Base-by-base conservation (phyloP, 306 rosid species). In the Dalbergia cultrata region DNA sequence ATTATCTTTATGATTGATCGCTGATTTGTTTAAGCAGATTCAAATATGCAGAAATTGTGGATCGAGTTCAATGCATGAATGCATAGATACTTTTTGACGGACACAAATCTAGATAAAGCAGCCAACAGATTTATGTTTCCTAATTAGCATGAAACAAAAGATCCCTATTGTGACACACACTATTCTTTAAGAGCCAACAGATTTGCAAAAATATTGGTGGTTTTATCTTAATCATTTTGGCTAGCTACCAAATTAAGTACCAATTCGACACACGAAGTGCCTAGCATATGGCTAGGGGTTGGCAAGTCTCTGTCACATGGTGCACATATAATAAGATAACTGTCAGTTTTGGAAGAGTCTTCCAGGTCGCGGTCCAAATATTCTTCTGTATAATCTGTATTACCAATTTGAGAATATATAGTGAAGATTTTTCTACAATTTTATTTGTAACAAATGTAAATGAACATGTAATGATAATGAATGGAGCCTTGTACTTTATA, bases 121-220 rank as follows among this genome's bases (percentile, higher is more conserved):
- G 81, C 90, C 86, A 83, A 76, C 86, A 77, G 87, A 89, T 73
- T 82, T 65, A 34, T 80, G 87, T 83, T 83, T 66, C 67, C 43
- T 34, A 21, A 76, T 74, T 58, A 70, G 64, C 13, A 76, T 67
- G 45, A 66, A 83, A 76, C 18, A 72, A 66, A 39, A 76, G 60
- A 83, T 86, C 77, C 70, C 49, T 79, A 79, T 37, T 41, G 68
- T 59, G 76, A 72, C 68, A 67, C 78, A 34, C 52, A 56, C 10
- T 76, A 67, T 76, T 80, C 31, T 78, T 19, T 61, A 53, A 62
- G 43, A 82, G 73, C 79, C 81, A 78, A 74, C 88, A 74, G 81
- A 73, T 82, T 78, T 74, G 41, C 35, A 76, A 75, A 82, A 80
- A 79, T 39, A 74, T 67, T 39, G 57, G 13, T 78, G 82, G 78